Evolutionary conservation across 1,139 yeast species (phyloP), one percentile per base, ranked within the genome.

Genomic region (Debaryomyces coudertii): DNA sequence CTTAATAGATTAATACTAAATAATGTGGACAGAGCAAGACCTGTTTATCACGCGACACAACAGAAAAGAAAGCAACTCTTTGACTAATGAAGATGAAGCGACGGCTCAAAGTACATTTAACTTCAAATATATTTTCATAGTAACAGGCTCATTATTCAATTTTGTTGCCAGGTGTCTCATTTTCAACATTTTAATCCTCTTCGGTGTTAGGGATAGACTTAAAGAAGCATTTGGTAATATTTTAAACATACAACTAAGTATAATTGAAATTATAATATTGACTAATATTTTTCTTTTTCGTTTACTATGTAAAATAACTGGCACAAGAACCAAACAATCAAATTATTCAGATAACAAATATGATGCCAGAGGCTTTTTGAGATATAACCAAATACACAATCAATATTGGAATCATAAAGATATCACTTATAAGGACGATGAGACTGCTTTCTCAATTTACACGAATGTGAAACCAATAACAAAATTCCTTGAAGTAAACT

Each of bases 381-480:
- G 45, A 34, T 24, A 46, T 7, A 42, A 44, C 12, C 39, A 39
- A 2, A 42, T 53, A n/a, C 56, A 53, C 34, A 41, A 49, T 7
- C 42, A 42, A 20, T 53, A 36, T 24, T 53, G 57, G 57, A 41
- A 28, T 8, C 44, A 28, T 8, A 29, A 36, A 18, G 20, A 20
- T 14, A 30, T 38, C 18, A 18, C 34, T 4, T 43, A 43, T 15
- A 35, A 15, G 12, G 43, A 30, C 14, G 29, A 31, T 2, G 24
- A 20, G 9, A 15, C 27, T 7, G 35, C 46, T 12, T 45, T 16
- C 22, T 36, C 45, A 8, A 33, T 31, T 18, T 31, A 37, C 36
- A 11, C 45, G 24, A 37, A 36, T n/a, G 23, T 45, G 22, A 30
- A 25, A 8, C 42, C 47, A 9, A 29, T 45, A 18, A 23, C 39